phyloP scores from a whole-genome alignment of 768 basidiomycete species.

The Rhizopogon vinicolor region DNA sequence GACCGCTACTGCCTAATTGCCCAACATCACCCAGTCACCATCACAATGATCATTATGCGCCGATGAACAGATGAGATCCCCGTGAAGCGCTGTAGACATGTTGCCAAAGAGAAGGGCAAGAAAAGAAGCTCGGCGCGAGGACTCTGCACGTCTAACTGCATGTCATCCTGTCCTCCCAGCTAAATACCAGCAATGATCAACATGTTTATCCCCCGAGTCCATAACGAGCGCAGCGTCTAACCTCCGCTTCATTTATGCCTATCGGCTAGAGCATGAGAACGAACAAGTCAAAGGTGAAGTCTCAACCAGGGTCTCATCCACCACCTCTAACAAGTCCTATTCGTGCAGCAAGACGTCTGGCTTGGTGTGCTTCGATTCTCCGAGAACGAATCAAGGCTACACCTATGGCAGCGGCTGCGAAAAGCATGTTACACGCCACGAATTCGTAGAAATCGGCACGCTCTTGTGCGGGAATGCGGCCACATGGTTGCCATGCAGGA shows the following conservation, averaged over 20 bases:
- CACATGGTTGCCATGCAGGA: slow-evolving; percentile 91
- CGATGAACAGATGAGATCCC: not conserved
- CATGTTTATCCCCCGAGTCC: not conserved
- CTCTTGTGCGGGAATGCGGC: slow-evolving; percentile 76
- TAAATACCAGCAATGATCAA: not conserved
- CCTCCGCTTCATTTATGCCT: not conserved
- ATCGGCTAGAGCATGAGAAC: not conserved
- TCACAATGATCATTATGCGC: not conserved
- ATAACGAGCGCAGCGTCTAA: not conserved
- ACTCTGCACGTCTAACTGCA: not conserved
- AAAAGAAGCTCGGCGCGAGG: not conserved
- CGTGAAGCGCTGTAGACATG: not conserved
- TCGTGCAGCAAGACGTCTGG: slow-evolving; percentile 78
- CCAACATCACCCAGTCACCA: not conserved
- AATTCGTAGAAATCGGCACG: slow-evolving; percentile 90
- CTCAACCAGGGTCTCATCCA: slow-evolving; percentile 3
- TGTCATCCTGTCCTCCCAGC: not conserved
- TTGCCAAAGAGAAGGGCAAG: not conserved
- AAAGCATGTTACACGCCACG: slow-evolving; percentile 74
- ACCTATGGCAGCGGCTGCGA: slow-evolving; percentile 60
- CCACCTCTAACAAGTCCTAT: slow-evolving; percentile 62
- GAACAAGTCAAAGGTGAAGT: not conserved
- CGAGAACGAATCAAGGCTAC: slow-evolving; percentile 68
- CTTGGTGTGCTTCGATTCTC: slow-evolving; percentile 66
- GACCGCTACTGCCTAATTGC: not conserved